These are phyloP conservation scores for Fibroporia radiculosa DNA, from an alignment of 768 basidiomycete genomes.

Conservation along the genomic window DNA sequence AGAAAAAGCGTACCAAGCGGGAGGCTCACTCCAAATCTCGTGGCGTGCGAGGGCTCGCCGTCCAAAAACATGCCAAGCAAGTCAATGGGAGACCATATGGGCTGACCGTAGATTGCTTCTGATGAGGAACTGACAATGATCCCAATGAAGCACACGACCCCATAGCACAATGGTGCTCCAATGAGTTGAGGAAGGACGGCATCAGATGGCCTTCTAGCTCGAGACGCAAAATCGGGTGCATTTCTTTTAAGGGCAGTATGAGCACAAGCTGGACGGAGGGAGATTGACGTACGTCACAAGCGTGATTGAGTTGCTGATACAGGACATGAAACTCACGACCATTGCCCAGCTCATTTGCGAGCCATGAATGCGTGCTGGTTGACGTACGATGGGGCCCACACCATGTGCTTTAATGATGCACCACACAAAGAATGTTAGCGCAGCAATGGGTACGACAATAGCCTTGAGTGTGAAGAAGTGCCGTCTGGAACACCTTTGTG, in stretches of 20 bases:
- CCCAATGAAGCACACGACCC: conserved; percentile 69
- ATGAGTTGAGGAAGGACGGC: conserved; percentile 62
- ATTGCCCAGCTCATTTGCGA: conserved; percentile 69
- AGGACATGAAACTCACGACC: conserved; percentile 65
- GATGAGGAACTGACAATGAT: conserved; percentile 79
- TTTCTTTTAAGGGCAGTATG: conserved; percentile 33
- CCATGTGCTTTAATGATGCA: conserved; percentile 72
- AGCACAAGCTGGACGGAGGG: neutral
- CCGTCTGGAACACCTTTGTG: conserved; percentile 32
- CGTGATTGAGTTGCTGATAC: conserved; percentile 75
- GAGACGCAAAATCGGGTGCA: conserved; percentile 72
- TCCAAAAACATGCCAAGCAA: conserved; percentile 64
- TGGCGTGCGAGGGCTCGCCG: conserved; percentile 49
- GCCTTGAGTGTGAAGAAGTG: conserved; percentile 79
- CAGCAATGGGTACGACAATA: conserved; percentile 62
- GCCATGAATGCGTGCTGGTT: conserved; percentile 56
- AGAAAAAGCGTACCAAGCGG: neutral
- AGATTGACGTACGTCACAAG: conserved; percentile 47
- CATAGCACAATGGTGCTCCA: conserved; percentile 66
- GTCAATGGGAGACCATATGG: conserved; percentile 75
- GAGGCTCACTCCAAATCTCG: conserved; percentile 52
- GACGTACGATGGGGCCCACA: conserved; percentile 65
- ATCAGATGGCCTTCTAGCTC: conserved; percentile 45
- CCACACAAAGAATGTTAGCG: conserved; percentile 70
- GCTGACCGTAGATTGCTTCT: conserved; percentile 65